Evolutionary conservation across 2,329 filamentous ascomycete genomes (phyloP).

Genomic region (Colletotrichum paranaense): DNA sequence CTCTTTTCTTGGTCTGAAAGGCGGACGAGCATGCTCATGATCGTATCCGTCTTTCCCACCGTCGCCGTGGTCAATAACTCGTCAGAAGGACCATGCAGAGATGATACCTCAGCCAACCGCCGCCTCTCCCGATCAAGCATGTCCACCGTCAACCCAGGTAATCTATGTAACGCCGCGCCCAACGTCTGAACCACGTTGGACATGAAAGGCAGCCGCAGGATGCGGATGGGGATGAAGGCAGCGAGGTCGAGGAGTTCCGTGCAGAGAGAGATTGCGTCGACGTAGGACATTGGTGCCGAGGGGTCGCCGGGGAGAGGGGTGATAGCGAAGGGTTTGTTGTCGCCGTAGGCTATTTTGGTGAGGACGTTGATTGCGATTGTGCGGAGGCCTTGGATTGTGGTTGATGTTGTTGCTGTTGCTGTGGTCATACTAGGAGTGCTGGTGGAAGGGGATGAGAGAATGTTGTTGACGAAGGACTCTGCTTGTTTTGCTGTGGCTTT

Average conservation of each 20-base stretch:
- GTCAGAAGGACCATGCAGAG: no score
- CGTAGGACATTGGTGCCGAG: constrained; percentile 41
- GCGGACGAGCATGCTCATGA: constrained; percentile 44
- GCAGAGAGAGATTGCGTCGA: constrained; percentile 45
- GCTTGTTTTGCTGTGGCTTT: constrained; percentile 46
- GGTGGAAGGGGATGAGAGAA: constrained; percentile 33
- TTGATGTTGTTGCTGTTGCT: constrained; percentile 40
- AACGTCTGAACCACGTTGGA: constrained; percentile 40
- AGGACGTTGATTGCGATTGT: constrained; percentile 52
- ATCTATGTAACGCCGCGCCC: constrained; percentile 41
- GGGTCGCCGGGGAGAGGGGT: constrained; percentile 35
- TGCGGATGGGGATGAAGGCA: constrained; percentile 41
- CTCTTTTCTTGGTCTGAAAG: constrained; percentile 42
- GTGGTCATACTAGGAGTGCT: neutral
- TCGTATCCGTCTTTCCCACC: constrained; percentile 40
- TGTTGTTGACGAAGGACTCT: constrained; percentile 42
- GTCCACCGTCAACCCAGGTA: constrained; percentile 41
- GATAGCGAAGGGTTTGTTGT: constrained; percentile 44
- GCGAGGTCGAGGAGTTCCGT: constrained; percentile 43
- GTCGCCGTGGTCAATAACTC: constrained; percentile 38
- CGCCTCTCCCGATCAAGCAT: neutral
- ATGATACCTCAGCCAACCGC: constrained; percentile 13
- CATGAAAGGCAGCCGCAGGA: constrained; percentile 43
- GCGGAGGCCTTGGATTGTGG: constrained; percentile 44
- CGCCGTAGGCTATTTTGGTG: constrained; percentile 46